Base-by-base conservation (phyloP, 2,329 filamentous ascomycete species). In the Penicillium aurantiogriseum region DNA sequence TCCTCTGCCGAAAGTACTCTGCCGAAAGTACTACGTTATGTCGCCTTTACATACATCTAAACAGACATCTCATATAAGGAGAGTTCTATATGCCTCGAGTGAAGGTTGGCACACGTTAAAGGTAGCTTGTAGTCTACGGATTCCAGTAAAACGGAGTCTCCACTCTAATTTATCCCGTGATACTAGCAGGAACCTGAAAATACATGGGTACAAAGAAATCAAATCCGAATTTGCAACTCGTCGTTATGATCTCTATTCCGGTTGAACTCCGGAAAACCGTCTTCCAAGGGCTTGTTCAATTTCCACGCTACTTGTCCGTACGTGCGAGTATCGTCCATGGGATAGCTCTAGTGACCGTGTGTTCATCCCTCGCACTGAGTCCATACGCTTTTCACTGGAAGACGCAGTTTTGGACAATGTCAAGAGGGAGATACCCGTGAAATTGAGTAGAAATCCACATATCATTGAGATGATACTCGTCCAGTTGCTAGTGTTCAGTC, bases 381-480 rank as follows among this genome's bases (percentile, higher is more conserved):
- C 27, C 10, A 7, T 46, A 3, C 27, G 11, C 11, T 25, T 19
- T 29, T n/a, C 5, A 13, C 17, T n/a, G 19, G 44, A 33, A 31
- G 27, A 19, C n/a, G 44, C 44, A n/a, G 44, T 23, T 23, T 46
- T 46, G 29, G 44, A 46, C 44, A 46, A 15, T 19, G 25, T 97
- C 66, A 97, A 84, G 5, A 97, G 85, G 75, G 97, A 97, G 54
- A 97, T 93, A 29, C 93, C 93, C 3, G 92, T 89, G 73, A 97
- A 97, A 59, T 95, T 97, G 64, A 94, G 87, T 58, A 97, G 84
- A 78, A 97, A 97, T 57, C 93, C 93, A 72, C 89, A 93, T 52
- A 97, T 83, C 17, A 97, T 83, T 5, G 93, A 97, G 56, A 97
- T 86, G 0, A 91, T 97, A 77, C 94, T 96, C 65, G 96, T 89